phyloP scores from a whole-genome alignment of 83 land plant genomes.

The Picea abies region DNA sequence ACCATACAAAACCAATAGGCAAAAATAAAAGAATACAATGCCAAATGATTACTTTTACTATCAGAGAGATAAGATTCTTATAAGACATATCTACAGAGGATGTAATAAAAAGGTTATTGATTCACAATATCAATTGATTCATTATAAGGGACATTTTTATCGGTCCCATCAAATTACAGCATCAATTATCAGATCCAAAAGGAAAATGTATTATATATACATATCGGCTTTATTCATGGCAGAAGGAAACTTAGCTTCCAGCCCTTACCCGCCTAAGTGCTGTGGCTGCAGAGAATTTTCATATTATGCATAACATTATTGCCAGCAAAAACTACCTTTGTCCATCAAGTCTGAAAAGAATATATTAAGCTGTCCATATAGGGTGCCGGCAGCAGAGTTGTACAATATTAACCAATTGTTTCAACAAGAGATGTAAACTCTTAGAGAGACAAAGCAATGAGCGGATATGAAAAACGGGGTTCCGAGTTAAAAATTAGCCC shows the following conservation, averaged over 20 bases:
- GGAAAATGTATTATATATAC: background rate
- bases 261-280: background rate
- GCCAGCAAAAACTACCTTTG: background rate
- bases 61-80: background rate
- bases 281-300: background rate
- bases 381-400: background rate
- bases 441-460: slow-evolving; percentile 1
- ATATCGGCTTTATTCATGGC: background rate
- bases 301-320: background rate
- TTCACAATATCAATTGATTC: background rate
- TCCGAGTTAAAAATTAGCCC: background rate
- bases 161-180: background rate
- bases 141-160: background rate
- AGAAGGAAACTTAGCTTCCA: background rate
- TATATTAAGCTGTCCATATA: background rate
- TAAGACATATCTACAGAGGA: background rate
- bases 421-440: background rate
- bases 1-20: too few relatives aligned
- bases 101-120: background rate
- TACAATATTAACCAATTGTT: background rate
- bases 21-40: background rate
- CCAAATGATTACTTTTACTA: background rate
- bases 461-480: background rate
- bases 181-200: background rate
- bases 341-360: background rate